These are phyloP conservation scores for Aspergillus texensis DNA, from an alignment of 2,329 filamentous ascomycete species.

Conservation along the genomic window DNA sequence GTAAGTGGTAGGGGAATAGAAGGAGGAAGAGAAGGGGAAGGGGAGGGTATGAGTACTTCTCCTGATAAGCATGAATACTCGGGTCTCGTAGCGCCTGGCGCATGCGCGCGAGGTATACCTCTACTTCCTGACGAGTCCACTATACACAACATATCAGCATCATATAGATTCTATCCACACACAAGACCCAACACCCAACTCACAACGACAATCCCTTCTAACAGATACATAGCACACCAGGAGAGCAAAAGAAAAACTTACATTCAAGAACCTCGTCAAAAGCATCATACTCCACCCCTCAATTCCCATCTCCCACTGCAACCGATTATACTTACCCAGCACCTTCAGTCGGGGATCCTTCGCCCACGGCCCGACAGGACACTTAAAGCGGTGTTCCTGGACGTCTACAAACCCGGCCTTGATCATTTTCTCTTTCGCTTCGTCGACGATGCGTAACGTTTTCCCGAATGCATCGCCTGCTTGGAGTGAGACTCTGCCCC, in stretches of 20 bases:
- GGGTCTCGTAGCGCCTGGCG: background rate
- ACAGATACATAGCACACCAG: too few species aligned
- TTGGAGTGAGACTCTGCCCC: conserved; percentile 19
- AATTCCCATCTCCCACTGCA: conserved; percentile 30
- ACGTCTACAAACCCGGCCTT: conserved; percentile 31
- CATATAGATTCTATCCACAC: too few species aligned
- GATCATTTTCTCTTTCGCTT: conserved; percentile 30
- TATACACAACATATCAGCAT: background rate
- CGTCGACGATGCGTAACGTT: conserved; percentile 22
- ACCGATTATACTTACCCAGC: conserved; percentile 26
- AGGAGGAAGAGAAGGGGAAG: too few species aligned
- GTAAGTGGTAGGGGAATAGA: too few species aligned
- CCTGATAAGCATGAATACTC: background rate
- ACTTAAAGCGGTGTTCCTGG: conserved; percentile 27
- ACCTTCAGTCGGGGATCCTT: conserved; percentile 21
- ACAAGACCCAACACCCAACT: too few species aligned
- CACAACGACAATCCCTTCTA: too few species aligned
- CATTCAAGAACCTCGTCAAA: conserved; percentile 29
- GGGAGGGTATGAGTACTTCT: background rate
- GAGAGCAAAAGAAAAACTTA: background rate
- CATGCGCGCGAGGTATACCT: background rate
- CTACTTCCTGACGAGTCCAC: conserved; percentile 12
- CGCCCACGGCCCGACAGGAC: conserved; percentile 28
- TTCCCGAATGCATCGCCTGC: conserved; percentile 34
- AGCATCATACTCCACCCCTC: conserved; percentile 34